Percentiles rank a stretch among this genome's conserved stretches.
Conservation (phyloP, 192 early-diverging fungal species). For the Piromyces finnis region DNA sequence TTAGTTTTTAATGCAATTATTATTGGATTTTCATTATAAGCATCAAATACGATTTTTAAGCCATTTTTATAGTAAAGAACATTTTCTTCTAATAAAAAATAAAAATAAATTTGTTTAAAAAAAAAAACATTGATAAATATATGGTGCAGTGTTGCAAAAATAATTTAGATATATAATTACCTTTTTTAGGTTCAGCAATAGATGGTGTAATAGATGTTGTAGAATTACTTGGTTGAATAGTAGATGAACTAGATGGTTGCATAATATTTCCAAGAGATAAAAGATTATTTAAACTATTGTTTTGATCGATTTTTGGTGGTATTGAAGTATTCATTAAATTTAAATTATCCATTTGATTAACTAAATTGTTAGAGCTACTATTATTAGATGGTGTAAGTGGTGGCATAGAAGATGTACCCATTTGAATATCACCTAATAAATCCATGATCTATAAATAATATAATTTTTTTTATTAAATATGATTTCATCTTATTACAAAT, state of each 20-base stretch:
- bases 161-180: too few species aligned
- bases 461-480: too few species aligned
- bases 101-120: too few species aligned
- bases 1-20: constrained; percentile 49
- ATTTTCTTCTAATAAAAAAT: neutral
- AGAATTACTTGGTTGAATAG: neutral
- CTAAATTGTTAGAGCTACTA: neutral
- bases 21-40: constrained; percentile 49
- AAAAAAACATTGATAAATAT: too few species aligned
- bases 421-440: constrained; percentile 26
- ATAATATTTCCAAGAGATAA: neutral
- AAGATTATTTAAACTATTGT: neutral
- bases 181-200: too few species aligned
- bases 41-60: constrained; percentile 49
- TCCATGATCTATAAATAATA: too few species aligned
- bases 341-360: neutral
- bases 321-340: neutral
- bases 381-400: neutral
- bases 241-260: neutral
- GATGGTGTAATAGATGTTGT: neutral
- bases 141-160: too few species aligned
- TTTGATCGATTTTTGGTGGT: neutral
- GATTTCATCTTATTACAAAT: too few species aligned
- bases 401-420: constrained; percentile 4
- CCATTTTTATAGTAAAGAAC: constrained; percentile 54